A percentile compares a stretch with the other conserved stretches of the same genome.
Evolutionary conservation across 306 rosid genomes (phyloP).

Genomic region (Fragaria nilgerrensis): DNA sequence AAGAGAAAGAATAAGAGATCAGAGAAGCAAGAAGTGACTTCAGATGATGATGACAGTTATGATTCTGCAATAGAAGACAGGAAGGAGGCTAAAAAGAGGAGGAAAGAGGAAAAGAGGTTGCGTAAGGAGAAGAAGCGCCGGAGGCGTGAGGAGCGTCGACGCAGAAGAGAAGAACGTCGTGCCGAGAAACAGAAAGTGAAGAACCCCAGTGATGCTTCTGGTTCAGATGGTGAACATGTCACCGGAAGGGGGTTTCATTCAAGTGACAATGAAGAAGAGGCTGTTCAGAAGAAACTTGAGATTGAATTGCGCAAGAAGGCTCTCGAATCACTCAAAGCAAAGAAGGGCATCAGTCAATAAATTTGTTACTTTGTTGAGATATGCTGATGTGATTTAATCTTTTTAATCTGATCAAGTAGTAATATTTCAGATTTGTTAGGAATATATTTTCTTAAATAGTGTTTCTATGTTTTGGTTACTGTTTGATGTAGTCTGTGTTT

Average conservation of each 20-base stretch:
- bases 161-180: constrained; percentile 69
- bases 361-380: constrained; percentile 17
- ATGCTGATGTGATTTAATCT: constrained; percentile 1
- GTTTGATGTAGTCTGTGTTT: constrained; percentile 43
- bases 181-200: constrained; percentile 74
- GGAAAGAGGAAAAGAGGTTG: constrained; percentile 74
- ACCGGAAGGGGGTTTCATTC: constrained; percentile 44
- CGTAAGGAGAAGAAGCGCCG: constrained; percentile 88
- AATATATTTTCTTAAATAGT: constrained; percentile 26
- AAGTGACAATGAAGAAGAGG: constrained; percentile 54
- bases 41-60: constrained; percentile 62
- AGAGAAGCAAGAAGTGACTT: constrained; percentile 52
- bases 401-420: constrained; percentile 14
- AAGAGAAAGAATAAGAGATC: constrained; percentile 77
- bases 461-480: constrained; percentile 22
- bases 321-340: constrained; percentile 71
- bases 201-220: constrained; percentile 45
- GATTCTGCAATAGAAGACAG: constrained; percentile 75
- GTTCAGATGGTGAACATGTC: constrained; percentile 54
- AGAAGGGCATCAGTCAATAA: constrained; percentile 46
- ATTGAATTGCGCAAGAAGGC: constrained; percentile 92
- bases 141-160: constrained; percentile 72
- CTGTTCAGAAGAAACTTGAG: constrained; percentile 77
- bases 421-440: constrained; percentile 27
- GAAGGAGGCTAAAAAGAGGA: constrained; percentile 78